Conservation (phyloP, 2,329 filamentous ascomycete genomes). For the Eutypa lata region DNA sequence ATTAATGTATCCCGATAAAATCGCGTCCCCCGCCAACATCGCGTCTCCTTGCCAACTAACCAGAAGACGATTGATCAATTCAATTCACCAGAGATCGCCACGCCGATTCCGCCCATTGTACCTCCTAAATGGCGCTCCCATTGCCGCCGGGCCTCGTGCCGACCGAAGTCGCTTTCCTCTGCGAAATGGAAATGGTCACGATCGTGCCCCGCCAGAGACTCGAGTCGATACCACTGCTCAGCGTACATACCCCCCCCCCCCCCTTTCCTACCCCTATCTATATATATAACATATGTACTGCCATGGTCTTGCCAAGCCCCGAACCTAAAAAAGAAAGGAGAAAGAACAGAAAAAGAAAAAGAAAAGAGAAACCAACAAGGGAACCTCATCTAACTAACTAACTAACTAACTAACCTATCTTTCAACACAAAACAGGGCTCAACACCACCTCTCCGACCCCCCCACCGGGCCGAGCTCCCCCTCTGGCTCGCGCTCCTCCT, state of each 20-base stretch:
- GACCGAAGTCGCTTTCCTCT: constrained; percentile 87
- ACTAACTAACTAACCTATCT: too few species aligned
- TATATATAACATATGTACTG: too few species aligned
- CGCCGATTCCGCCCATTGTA: constrained; percentile 8
- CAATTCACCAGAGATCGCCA: not conserved
- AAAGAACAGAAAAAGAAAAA: too few species aligned
- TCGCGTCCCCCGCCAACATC: not conserved
- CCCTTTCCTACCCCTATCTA: constrained; percentile 14
- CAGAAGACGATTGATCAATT: not conserved
- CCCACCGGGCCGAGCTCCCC: constrained; percentile 74
- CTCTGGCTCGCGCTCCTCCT: constrained; percentile 94
- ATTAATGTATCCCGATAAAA: too few species aligned
- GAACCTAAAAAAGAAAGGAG: too few species aligned
- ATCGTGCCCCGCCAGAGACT: constrained; percentile 88
- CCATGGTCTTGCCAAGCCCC: too few species aligned
- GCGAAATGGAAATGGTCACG: constrained; percentile 96
- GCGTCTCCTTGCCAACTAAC: not conserved
- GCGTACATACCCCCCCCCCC: constrained; percentile 56
- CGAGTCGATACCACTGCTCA: constrained; percentile 78
- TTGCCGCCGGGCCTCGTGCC: constrained; percentile 62
- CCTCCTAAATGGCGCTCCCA: constrained; percentile 26
- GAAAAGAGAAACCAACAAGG: too few species aligned
- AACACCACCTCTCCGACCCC: constrained; percentile 73
- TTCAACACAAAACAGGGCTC: constrained; percentile 77
- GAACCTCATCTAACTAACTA: too few species aligned